These are phyloP conservation scores for Phialophora tarda DNA, from an alignment of 2,329 filamentous ascomycete genomes.

Conservation along the genomic window DNA sequence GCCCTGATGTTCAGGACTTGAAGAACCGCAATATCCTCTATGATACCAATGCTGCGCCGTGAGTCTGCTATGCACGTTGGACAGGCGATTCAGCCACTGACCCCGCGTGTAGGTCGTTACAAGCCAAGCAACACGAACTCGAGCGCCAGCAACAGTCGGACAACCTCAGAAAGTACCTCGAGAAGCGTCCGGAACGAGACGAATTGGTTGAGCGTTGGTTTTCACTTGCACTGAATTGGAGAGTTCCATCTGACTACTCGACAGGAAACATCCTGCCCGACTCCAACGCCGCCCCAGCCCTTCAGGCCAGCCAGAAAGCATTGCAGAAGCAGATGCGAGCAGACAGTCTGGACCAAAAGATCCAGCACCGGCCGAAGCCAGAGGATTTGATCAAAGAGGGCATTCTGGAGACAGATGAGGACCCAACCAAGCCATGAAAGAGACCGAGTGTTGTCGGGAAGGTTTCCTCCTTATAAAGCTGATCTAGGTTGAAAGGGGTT, in stretches of 20 bases:
- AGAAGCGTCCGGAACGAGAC: slow-evolving; percentile 69
- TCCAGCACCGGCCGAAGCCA: slow-evolving; percentile 75
- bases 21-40: slow-evolving; percentile 72
- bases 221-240: slow-evolving; percentile 17
- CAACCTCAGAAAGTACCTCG: slow-evolving; percentile 67
- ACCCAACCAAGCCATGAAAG: slow-evolving; percentile 44
- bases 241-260: slow-evolving; percentile 24
- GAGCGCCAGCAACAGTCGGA: slow-evolving; percentile 68
- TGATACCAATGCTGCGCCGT: slow-evolving; percentile 71
- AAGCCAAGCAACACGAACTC: slow-evolving; percentile 66
- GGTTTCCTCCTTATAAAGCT: background rate
- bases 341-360: slow-evolving; percentile 84
- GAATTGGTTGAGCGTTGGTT: slow-evolving; percentile 77
- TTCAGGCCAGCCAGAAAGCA: slow-evolving; percentile 81
- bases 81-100: background rate
- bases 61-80: slow-evolving; percentile 40
- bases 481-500: slow-evolving; percentile 1
- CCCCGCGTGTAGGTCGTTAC: slow-evolving; percentile 58
- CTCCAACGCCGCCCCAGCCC: slow-evolving; percentile 75
- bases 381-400: slow-evolving; percentile 79
- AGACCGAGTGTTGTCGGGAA: background rate
- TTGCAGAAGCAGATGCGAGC: slow-evolving; percentile 87
- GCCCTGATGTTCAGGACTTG: slow-evolving; percentile 69
- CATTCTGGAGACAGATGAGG: slow-evolving; percentile 71
- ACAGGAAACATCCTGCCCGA: slow-evolving; percentile 85